A percentile compares a stretch with the other conserved stretches of the same genome.
phyloP scores from a whole-genome alignment of 768 basidiomycete genomes.

The Boletus sp. region DNA sequence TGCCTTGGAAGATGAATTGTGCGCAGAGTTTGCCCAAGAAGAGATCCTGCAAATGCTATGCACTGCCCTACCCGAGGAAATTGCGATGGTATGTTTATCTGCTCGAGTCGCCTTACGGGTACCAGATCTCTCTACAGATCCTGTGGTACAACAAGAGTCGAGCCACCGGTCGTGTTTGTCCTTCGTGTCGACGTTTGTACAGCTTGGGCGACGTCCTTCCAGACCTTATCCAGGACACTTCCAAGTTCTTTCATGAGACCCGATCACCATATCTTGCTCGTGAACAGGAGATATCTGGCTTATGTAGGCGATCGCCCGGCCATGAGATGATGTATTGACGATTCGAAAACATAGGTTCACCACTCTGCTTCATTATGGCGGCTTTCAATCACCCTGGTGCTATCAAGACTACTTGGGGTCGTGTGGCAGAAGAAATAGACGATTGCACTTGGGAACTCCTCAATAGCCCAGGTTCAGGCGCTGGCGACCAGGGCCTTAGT shows the following conservation, averaged over 20 bases:
- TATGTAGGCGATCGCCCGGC: constrained; percentile 51
- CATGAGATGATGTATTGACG: constrained; percentile 1
- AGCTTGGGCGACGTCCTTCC: constrained; percentile 63
- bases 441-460: constrained; percentile 63
- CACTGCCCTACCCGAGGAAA: constrained; percentile 68
- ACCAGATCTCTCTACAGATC: constrained; percentile 41
- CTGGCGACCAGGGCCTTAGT: constrained; percentile 45
- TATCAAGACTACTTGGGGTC: constrained; percentile 69
- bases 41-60: constrained; percentile 74
- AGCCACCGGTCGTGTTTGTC: constrained; percentile 66
- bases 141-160: constrained; percentile 88
- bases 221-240: constrained; percentile 38
- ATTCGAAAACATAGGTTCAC: constrained; percentile 53
- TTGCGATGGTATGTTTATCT: constrained; percentile 54
- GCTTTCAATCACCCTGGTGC: constrained; percentile 61
- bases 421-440: constrained; percentile 64
- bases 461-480: constrained; percentile 39
- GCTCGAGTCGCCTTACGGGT: not conserved
- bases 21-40: constrained; percentile 74
- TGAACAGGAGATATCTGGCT: constrained; percentile 73
- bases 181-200: constrained; percentile 74
- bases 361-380: constrained; percentile 74
- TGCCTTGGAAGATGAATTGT: constrained; percentile 61
- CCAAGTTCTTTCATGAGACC: constrained; percentile 15
- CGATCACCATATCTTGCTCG: constrained; percentile 43